Percentiles rank a stretch among this genome's conserved stretches.
Evolutionary conservation across 306 rosid species (phyloP).

Genomic region (Lagenaria siceraria): DNA sequence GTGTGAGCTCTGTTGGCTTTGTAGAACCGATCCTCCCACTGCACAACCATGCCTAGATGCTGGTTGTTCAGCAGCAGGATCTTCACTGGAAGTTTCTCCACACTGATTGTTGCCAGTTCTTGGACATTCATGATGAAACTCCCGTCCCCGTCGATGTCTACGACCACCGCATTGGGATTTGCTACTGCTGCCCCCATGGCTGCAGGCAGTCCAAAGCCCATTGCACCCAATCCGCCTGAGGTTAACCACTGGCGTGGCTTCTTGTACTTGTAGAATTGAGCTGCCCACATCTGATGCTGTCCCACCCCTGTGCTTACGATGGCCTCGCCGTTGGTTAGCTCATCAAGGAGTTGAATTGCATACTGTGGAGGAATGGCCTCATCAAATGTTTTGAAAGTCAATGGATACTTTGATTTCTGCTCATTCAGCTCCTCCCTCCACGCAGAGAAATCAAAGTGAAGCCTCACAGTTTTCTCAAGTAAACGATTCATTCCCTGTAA

Average conservation of each 20-base stretch:
- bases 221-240: constrained; percentile 77
- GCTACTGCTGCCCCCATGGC: constrained; percentile 92
- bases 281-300: constrained; percentile 38
- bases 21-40: constrained; percentile 91
- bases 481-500: constrained; percentile 48
- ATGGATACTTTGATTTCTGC: constrained; percentile 51
- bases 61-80: constrained; percentile 72
- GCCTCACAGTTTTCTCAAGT: constrained; percentile 23
- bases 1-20: constrained; percentile 78
- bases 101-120: constrained; percentile 61
- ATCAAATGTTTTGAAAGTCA: constrained; percentile 57
- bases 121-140: constrained; percentile 86
- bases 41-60: constrained; percentile 92
- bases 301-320: constrained; percentile 87
- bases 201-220: constrained; percentile 94
- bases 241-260: constrained; percentile 86
- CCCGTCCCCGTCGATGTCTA: constrained; percentile 89
- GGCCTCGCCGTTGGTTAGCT: constrained; percentile 64
- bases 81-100: constrained; percentile 75
- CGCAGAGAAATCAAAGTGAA: constrained; percentile 29
- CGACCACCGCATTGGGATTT: constrained; percentile 42
- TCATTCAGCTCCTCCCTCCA: constrained; percentile 74
- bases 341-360: constrained; percentile 79
- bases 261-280: constrained; percentile 57
- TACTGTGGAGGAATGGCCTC: constrained; percentile 68